A percentile compares a stretch with the other conserved stretches of the same genome.
These are phyloP conservation scores for Microdochium nivale DNA, from an alignment of 2,329 filamentous ascomycete genomes.

Conservation along the genomic window DNA sequence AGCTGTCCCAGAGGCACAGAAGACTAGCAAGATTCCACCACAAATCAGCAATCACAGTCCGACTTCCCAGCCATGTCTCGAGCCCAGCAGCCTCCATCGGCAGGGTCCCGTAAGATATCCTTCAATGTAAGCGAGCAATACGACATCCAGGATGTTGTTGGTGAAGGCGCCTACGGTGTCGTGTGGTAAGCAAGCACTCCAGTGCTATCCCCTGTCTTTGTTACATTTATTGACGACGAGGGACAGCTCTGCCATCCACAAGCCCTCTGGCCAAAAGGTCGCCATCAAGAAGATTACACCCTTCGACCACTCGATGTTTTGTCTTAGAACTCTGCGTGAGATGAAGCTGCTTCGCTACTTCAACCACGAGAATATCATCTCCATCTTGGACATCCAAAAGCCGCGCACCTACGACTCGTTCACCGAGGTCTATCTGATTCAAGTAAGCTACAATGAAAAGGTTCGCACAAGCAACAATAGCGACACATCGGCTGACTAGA, in stretches of 20 bases:
- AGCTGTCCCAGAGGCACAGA: not conserved
- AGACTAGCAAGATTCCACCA: not conserved
- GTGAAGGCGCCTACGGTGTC: conserved; percentile 95
- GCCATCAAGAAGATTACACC: conserved; percentile 99
- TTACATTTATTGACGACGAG: not conserved
- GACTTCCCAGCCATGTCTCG: conserved; percentile 40
- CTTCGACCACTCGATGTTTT: conserved; percentile 99
- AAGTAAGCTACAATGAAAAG: conserved; percentile 63
- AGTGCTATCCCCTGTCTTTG: not conserved
- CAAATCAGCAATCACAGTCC: not conserved
- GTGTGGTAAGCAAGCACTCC: conserved; percentile 91
- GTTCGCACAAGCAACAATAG: conserved; percentile 4
- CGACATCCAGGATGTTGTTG: conserved; percentile 98
- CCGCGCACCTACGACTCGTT: conserved; percentile 93
- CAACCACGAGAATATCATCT: conserved; percentile 99
- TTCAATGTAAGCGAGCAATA: conserved; percentile 99
- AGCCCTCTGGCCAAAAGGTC: conserved; percentile 95
- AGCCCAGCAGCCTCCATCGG: conserved; percentile 44
- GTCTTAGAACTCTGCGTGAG: conserved; percentile 87
- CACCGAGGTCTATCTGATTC: conserved; percentile 96
- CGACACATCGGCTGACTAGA: conserved; percentile 1
- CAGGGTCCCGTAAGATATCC: conserved; percentile 83
- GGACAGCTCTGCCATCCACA: conserved; percentile 85
- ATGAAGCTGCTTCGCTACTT: conserved; percentile 99
- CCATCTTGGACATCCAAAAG: conserved; percentile 97